Conservation (phyloP, 1,284 basidiomycete species). For the Coniophora puteana region DNA sequence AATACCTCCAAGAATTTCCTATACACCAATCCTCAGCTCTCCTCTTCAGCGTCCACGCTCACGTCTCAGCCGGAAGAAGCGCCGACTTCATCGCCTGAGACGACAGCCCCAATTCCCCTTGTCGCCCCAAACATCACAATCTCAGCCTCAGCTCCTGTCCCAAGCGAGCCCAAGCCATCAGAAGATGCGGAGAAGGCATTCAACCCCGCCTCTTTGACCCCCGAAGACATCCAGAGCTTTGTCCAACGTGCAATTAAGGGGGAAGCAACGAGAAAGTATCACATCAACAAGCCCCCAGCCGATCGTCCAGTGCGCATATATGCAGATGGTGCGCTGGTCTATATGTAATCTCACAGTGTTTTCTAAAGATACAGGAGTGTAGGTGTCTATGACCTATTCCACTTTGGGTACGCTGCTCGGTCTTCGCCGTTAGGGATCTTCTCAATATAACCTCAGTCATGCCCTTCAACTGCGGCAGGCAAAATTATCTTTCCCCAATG, state of each 20-base stretch:
- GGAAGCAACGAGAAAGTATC: slow-evolving; percentile 63
- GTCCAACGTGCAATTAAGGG: slow-evolving; percentile 67
- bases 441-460: slow-evolving; percentile 50
- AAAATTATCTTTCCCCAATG: slow-evolving; percentile 86
- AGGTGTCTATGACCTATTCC: slow-evolving; percentile 93
- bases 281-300: slow-evolving; percentile 79
- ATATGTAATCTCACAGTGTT: slow-evolving; percentile 3
- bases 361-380: slow-evolving; percentile 16
- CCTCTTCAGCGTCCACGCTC: slow-evolving; percentile 49
- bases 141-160: slow-evolving; percentile 21
- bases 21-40: slow-evolving; percentile 33
- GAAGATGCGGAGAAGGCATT: slow-evolving; percentile 41
- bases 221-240: slow-evolving; percentile 72
- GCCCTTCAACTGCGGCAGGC: slow-evolving; percentile 93
- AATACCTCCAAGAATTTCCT: slow-evolving; percentile 26
- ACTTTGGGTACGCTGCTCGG: slow-evolving; percentile 72
- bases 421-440: slow-evolving; percentile 12
- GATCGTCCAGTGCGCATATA: slow-evolving; percentile 88
- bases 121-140: slow-evolving; percentile 26
- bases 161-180: slow-evolving; percentile 44
- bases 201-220: slow-evolving; percentile 61
- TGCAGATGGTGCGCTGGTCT: slow-evolving; percentile 70
- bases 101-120: slow-evolving; percentile 15
- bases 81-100: slow-evolving; percentile 22
- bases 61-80: slow-evolving; percentile 40